These are phyloP conservation scores for Alternaria conjuncta DNA, from an alignment of 2,329 filamentous ascomycete species.

Conservation along the genomic window DNA sequence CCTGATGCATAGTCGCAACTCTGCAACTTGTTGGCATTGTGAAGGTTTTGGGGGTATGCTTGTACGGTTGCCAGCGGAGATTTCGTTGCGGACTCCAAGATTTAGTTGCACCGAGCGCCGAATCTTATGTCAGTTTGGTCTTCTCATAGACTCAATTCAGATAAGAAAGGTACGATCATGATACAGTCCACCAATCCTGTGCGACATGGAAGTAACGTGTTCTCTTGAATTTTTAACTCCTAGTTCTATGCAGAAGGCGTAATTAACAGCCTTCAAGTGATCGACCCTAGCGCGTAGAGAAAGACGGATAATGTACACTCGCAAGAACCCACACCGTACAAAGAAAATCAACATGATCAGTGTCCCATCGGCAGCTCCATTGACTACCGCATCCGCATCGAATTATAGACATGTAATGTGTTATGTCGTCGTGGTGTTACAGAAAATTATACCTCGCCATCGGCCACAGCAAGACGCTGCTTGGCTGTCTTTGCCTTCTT, in stretches of 20 bases:
- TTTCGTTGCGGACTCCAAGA: not conserved
- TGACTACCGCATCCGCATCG: not conserved
- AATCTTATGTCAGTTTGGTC: not conserved
- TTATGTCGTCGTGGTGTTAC: constrained; percentile 15
- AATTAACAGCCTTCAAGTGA: constrained; percentile 2
- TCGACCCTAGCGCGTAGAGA: constrained; percentile 11
- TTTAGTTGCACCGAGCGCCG: constrained; percentile 4
- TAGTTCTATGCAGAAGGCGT: constrained; percentile 16
- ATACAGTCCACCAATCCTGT: not conserved
- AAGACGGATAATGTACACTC: constrained; percentile 23
- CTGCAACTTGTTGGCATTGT: not conserved
- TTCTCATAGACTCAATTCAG: not conserved
- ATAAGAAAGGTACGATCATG: not conserved
- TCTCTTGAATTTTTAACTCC: constrained; percentile 19
- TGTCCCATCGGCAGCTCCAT: not conserved
- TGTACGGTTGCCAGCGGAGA: not conserved
- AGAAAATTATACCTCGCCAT: constrained; percentile 47
- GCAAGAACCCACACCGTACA: constrained; percentile 9
- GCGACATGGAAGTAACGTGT: constrained; percentile 1
- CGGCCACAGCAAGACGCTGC: constrained; percentile 57
- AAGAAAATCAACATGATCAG: constrained; percentile 3
- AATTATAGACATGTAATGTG: constrained; percentile 18
- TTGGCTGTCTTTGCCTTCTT: constrained; percentile 61
- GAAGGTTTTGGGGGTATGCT: not conserved
- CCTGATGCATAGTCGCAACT: not conserved